Percentiles rank a stretch among this genome's conserved stretches.
Conservation (phyloP, 129 eudicot genomes). For the Calendula officinalis region DNA sequence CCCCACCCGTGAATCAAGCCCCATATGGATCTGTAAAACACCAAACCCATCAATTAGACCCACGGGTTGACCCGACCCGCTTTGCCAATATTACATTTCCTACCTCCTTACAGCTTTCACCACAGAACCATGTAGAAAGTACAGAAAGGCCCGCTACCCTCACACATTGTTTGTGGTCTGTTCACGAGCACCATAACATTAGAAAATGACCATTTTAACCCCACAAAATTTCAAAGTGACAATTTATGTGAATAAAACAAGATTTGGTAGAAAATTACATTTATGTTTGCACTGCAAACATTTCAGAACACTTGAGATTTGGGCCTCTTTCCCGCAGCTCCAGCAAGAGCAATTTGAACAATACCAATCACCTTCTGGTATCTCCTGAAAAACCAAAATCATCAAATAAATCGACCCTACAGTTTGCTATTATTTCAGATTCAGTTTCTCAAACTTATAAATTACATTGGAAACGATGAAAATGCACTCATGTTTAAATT, state of each 20-base stretch:
- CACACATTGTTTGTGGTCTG: slow-evolving; percentile 76
- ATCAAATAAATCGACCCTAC: not conserved
- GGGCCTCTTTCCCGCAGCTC: slow-evolving; percentile 55
- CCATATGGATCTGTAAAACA: slow-evolving; percentile 55
- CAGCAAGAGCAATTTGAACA: slow-evolving; percentile 86
- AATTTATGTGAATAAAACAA: slow-evolving; percentile 4
- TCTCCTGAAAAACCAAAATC: slow-evolving; percentile 51
- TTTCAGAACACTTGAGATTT: slow-evolving; percentile 34
- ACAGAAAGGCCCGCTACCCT: slow-evolving; percentile 25
- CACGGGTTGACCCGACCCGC: not conserved
- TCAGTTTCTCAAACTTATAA: too few relatives aligned
- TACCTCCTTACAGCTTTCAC: slow-evolving; percentile 73
- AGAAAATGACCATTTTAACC: not conserved
- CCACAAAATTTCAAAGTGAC: not conserved
- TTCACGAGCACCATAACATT: slow-evolving; percentile 25
- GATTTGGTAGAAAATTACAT: slow-evolving; percentile 47
- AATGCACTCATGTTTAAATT: too few relatives aligned
- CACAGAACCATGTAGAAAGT: slow-evolving; percentile 76
- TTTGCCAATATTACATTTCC: slow-evolving; percentile 6
- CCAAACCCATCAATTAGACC: not conserved
- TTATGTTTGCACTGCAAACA: slow-evolving; percentile 82
- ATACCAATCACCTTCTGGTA: slow-evolving; percentile 96
- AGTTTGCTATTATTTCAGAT: too few relatives aligned
- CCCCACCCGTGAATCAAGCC: slow-evolving; percentile 75
- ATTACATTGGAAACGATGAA: too few relatives aligned